A percentile compares a stretch with the other conserved stretches of the same genome.
Conservation (phyloP, 164 flowering plant species). For the Dillenia suffruticosa region DNA sequence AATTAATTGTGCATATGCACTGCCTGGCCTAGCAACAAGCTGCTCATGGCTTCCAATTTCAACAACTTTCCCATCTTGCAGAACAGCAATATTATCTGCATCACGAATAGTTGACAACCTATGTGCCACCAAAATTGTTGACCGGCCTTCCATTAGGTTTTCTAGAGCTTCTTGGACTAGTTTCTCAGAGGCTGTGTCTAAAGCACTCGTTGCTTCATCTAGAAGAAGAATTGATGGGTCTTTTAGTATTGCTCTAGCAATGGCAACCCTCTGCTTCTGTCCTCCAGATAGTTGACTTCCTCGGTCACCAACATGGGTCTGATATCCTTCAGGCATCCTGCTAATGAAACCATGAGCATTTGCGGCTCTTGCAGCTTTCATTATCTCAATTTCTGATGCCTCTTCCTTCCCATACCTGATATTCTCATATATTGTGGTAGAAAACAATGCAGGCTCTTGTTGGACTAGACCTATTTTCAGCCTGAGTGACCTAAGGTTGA, state of each 20-base stretch:
- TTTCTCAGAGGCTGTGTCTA: constrained; percentile 55
- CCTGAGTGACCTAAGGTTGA: constrained; percentile 56
- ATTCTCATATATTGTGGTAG: constrained; percentile 75
- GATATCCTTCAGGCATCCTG: constrained; percentile 63
- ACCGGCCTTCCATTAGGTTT: constrained; percentile 48
- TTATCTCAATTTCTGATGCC: constrained; percentile 65
- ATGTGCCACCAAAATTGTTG: constrained; percentile 59
- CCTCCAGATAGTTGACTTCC: constrained; percentile 68
- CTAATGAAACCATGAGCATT: constrained; percentile 78
- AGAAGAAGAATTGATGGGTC: constrained; percentile 55
- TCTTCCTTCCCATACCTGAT: constrained; percentile 59
- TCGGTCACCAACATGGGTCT: constrained; percentile 58
- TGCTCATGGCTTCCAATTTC: constrained; percentile 55
- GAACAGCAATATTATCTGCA: constrained; percentile 49
- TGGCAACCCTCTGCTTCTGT: constrained; percentile 64
- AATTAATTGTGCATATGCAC: constrained; percentile 44
- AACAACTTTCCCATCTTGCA: constrained; percentile 47
- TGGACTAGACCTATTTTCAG: constrained; percentile 62
- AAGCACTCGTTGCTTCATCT: constrained; percentile 73
- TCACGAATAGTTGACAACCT: constrained; percentile 44
- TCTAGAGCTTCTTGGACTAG: constrained; percentile 59
- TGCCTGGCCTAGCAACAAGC: constrained; percentile 26
- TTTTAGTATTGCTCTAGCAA: constrained; percentile 59
- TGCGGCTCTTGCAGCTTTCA: constrained; percentile 69
- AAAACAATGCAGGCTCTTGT: constrained; percentile 79